Evolutionary conservation across 768 basidiomycete species (phyloP).

Genomic region (Leccinellum luteum): DNA sequence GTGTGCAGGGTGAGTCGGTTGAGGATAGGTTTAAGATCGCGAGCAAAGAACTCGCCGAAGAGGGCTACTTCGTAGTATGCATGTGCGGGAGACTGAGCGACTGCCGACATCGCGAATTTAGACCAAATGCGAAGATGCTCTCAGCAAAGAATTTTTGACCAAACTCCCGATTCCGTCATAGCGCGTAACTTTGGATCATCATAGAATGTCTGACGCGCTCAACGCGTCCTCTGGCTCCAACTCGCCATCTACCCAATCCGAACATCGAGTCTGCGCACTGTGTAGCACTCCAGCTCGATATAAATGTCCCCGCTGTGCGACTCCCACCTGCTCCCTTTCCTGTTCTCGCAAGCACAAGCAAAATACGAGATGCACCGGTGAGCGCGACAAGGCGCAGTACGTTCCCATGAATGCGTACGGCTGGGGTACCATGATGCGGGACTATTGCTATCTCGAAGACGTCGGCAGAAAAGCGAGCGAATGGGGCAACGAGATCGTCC

Average conservation of each 20-base stretch:
- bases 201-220: slow-evolving; percentile 8
- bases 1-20: slow-evolving; percentile 81
- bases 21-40: slow-evolving; percentile 72
- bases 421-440: slow-evolving; percentile 86
- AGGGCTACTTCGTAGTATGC: slow-evolving; percentile 83
- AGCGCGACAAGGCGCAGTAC: slow-evolving; percentile 69
- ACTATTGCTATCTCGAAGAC: slow-evolving; percentile 86
- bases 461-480: slow-evolving; percentile 69
- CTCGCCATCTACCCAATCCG: slow-evolving; percentile 9
- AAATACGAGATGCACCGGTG: slow-evolving; percentile 59
- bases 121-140: not conserved
- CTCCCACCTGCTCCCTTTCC: slow-evolving; percentile 67
- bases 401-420: slow-evolving; percentile 82
- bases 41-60: slow-evolving; percentile 77
- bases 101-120: slow-evolving; percentile 20
- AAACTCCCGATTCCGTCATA: not conserved
- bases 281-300: slow-evolving; percentile 60
- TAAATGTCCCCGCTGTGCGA: slow-evolving; percentile 74
- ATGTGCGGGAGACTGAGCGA: slow-evolving; percentile 39
- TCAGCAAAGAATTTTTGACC: not conserved
- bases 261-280: slow-evolving; percentile 42
- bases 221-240: slow-evolving; percentile 3
- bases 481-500: slow-evolving; percentile 70
- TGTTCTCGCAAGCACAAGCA: slow-evolving; percentile 73
- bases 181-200: too few species aligned